Evolutionary conservation across 2,329 filamentous ascomycete species (phyloP), one percentile per base, ranked within the genome.

Genomic region (Kalmusia sp.): DNA sequence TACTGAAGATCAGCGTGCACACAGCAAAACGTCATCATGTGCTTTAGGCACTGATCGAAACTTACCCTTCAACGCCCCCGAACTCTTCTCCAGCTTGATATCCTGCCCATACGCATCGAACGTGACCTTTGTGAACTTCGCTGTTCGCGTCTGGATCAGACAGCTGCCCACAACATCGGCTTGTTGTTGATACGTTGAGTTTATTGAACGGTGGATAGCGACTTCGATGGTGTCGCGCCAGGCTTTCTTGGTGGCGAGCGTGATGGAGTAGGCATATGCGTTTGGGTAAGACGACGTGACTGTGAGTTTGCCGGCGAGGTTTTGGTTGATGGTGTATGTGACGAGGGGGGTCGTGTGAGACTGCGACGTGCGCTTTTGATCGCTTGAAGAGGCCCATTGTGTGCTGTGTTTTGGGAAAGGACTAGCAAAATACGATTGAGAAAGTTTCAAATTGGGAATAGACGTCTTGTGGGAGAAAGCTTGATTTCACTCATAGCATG

Each of bases 161-260:
- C 53, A 55, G 38, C 52, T 49, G 7, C 53, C 49, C 15, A 55
- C 53, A 22, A 52, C 37, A 30, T 55, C 53, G 35, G 12, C 31
- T 2, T 47, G 41, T 12, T 51, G 34, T 19, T 52, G 41, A 30
- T 49, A 52, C 3, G 33, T 52, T 7, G 49, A 41, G 28, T 52
- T 34, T 19, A 52, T 37, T 21, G 49, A 52, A 35, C 53, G 53
- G 49, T 55, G 53, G 19, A 55, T 46, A 17, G 49, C 53, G 25
- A 52, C 53, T 49, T 55, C 53, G 43, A 55, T 55, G 6, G 53
- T 55, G 27, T 55, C 53, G 41, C 49, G 53, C 35, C 33, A 45
- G 8, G 49, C 30, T 15, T 48, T 52, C 19, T 33, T 39, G n/a
- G 24, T 52, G 11, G 33, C 7, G 5, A 55, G 21, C 9, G 53